phyloP scores from a whole-genome alignment of 1,139 yeast species.

The Pneumocystis sp. region DNA sequence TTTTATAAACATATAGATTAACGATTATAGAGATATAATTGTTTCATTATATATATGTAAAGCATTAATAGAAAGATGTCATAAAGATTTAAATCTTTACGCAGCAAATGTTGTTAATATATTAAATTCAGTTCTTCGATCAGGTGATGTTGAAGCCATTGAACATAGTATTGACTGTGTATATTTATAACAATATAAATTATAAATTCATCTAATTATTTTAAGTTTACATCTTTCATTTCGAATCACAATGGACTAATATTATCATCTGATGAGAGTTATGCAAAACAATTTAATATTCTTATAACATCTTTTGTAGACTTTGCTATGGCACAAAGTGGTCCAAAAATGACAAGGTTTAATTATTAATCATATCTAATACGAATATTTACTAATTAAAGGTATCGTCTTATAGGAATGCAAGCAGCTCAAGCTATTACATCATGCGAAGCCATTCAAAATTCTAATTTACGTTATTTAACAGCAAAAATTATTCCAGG shows the following conservation, averaged over 20 bases:
- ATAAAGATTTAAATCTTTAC: conserved; percentile 70
- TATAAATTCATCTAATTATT: background rate
- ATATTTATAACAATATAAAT: background rate
- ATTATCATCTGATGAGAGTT: conserved; percentile 55
- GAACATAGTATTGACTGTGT: conserved; percentile 31
- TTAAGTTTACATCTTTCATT: conserved; percentile 43
- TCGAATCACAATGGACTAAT: conserved; percentile 49
- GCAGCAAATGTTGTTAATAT: conserved; percentile 36
- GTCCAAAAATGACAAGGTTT: background rate
- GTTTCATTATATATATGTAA: conserved; percentile 63
- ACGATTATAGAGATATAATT: conserved; percentile 36
- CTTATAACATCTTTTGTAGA: conserved; percentile 23
- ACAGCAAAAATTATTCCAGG: conserved; percentile 1
- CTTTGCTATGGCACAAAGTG: conserved; percentile 11
- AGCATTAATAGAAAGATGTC: conserved; percentile 59
- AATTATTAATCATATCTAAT: conserved; percentile 4
- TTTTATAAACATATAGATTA: background rate
- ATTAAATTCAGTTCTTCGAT: conserved; percentile 31
- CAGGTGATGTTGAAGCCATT: conserved; percentile 42
- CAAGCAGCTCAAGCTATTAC: conserved; percentile 5
- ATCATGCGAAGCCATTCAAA: background rate
- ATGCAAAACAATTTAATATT: conserved; percentile 36
- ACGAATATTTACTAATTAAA: conserved; percentile 1
- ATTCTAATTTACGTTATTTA: conserved; percentile 1
- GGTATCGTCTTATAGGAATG: background rate